A percentile compares a stretch with the other conserved stretches of the same genome.
Evolutionary conservation across 495 filamentous ascomycete genomes (phyloP).

Genomic region (Neurospora sp.): DNA sequence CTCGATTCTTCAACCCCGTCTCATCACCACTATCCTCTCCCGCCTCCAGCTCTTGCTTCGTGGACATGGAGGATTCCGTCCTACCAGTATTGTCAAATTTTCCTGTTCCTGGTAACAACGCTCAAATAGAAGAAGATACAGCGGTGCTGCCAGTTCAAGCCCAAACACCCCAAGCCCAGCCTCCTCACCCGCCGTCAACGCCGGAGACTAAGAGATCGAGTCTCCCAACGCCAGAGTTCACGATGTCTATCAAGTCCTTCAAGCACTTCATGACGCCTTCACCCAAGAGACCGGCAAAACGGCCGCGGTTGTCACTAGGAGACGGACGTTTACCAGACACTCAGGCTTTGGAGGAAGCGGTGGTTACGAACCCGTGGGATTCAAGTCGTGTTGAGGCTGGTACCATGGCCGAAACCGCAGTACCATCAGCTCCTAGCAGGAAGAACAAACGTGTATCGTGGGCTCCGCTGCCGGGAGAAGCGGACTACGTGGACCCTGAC

Average conservation of each 20-base stretch:
- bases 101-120: not conserved
- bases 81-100: not conserved
- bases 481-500: not conserved
- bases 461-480: constrained; percentile 15
- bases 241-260: constrained; percentile 22
- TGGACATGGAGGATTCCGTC: not conserved
- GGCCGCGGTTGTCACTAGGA: constrained; percentile 2
- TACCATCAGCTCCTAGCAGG: not conserved
- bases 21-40: constrained; percentile 12
- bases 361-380: constrained; percentile 19
- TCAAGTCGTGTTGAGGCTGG: not conserved
- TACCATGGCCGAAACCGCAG: not conserved
- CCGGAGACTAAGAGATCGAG: constrained; percentile 14
- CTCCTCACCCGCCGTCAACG: constrained; percentile 11
- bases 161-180: not conserved
- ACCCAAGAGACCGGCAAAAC: constrained; percentile 5
- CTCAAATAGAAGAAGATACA: not conserved
- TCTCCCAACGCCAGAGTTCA: constrained; percentile 23
- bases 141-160: not conserved
- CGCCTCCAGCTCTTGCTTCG: constrained; percentile 1
- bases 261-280: constrained; percentile 21
- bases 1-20: constrained; percentile 1
- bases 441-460: constrained; percentile 22
- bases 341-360: constrained; percentile 15
- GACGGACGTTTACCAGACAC: constrained; percentile 13